A percentile compares a stretch with the other conserved stretches of the same genome.
These are phyloP conservation scores for Agarophyton chilense DNA, from an alignment of 23 red algal species.

Conservation along the genomic window DNA sequence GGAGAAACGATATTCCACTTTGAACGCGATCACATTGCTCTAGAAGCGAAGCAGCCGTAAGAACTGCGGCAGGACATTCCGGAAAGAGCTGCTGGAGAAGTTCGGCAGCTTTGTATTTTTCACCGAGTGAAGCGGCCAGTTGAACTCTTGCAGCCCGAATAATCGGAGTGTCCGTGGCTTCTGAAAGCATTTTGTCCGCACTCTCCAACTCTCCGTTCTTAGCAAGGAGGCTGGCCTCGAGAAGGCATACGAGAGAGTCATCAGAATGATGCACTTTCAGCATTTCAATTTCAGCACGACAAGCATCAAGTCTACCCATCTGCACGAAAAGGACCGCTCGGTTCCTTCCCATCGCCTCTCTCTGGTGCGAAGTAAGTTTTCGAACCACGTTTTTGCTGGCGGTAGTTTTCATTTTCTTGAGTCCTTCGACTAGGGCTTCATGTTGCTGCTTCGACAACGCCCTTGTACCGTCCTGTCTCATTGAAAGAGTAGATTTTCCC, in stretches of 20 bases:
- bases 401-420: constrained; percentile 68
- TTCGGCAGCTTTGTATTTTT: constrained; percentile 15
- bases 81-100: constrained; percentile 55
- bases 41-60: constrained; percentile 42
- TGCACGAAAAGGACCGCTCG: constrained; percentile 63
- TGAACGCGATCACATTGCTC: constrained; percentile 35
- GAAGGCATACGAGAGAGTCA: constrained; percentile 41
- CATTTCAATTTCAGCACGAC: constrained; percentile 55
- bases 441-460: constrained; percentile 43
- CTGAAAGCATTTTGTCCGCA: constrained; percentile 47
- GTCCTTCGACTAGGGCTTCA: constrained; percentile 57
- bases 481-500: constrained; percentile 13
- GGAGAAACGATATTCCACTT: constrained; percentile 19
- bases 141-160: constrained; percentile 64
- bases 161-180: constrained; percentile 27
- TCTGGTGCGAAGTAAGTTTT: constrained; percentile 54
- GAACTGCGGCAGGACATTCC: constrained; percentile 37
- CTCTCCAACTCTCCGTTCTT: constrained; percentile 27
- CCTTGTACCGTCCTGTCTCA: not conserved
- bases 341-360: constrained; percentile 58
- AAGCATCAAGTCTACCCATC: constrained; percentile 62
- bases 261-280: constrained; percentile 52
- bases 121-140: constrained; percentile 29
- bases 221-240: constrained; percentile 53
- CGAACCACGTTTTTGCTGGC: constrained; percentile 46